Evolutionary conservation across 768 basidiomycete genomes (phyloP).

Genomic region (Tylopilus intermedius): DNA sequence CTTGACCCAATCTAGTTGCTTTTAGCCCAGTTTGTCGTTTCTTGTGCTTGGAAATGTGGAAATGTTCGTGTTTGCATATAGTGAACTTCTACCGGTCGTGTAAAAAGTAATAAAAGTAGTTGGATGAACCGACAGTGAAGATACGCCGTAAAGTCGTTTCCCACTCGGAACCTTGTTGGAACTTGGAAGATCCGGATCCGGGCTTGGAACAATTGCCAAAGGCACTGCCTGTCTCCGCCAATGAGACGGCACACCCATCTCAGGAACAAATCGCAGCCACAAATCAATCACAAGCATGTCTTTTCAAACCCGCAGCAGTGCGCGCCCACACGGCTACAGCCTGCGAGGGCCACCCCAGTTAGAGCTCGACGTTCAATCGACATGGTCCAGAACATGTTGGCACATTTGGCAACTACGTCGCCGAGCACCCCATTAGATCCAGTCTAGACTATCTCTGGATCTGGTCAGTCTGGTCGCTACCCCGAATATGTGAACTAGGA

Average conservation of each 20-base stretch:
- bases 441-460: conserved; percentile 20
- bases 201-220: conserved; percentile 25
- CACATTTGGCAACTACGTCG: conserved; percentile 35
- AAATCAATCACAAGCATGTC: conserved; percentile 23
- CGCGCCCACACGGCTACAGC: conserved; percentile 7
- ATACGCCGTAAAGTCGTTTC: conserved; percentile 19
- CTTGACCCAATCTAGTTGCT: conserved; percentile 19
- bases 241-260: conserved; percentile 15
- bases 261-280: conserved; percentile 29
- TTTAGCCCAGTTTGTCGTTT: conserved; percentile 11
- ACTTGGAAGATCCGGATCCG: conserved; percentile 31
- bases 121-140: conserved; percentile 18
- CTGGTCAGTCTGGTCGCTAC: conserved; percentile 24
- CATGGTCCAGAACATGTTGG: conserved; percentile 28
- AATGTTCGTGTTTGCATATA: conserved; percentile 15
- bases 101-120: conserved; percentile 21
- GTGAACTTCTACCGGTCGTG: conserved; percentile 20
- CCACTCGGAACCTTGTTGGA: conserved; percentile 27
- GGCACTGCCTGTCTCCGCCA: conserved; percentile 27
- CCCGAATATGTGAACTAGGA: conserved; percentile 36
- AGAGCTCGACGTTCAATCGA: conserved; percentile 16
- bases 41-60: conserved; percentile 15
- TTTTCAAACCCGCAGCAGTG: conserved; percentile 20
- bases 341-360: conserved; percentile 21
- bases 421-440: conserved; percentile 32